Base-by-base conservation (phyloP, 495 filamentous ascomycete species). In the Sphaerosporella brunnea region DNA sequence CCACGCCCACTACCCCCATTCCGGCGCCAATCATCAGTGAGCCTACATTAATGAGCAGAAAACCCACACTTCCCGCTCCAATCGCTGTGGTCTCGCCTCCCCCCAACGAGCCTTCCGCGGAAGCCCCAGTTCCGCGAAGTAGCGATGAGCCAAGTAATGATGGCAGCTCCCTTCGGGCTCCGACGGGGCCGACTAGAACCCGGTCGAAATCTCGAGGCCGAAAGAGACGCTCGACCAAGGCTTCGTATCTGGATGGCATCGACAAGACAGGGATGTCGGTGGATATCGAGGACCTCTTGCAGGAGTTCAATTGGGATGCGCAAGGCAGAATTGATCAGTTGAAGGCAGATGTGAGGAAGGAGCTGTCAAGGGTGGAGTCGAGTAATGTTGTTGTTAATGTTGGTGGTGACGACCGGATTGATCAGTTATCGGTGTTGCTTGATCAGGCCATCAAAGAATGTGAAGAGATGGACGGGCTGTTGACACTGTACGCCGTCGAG, bases 401-500 rank as follows among this genome's bases (percentile, higher is more conserved):
- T 43, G 82, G 88, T 56, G 84, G 90, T 54, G 90, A 95, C 57
- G 84, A 88, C 48, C 74, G 86, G 50, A 77, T 93, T 2, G 79
- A 81, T 25, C 77, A 77, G 41, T 77, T 97, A 47, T 84, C 84
- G 45, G 73, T 68, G 48, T 72, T 93, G 44, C 79, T 97, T 30
- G 88, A 96, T 59, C 74, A 77, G 48, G 82, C 84, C 4, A 84
- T 96, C 52, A 73, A 79, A 23, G 90, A 97, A 64, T 95, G 90
- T 54, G 90, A 97, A 45, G 87, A 95, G 64, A 69, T 97, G 30
- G 90, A 97, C 58, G 85, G 88, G 47, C 66, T 96, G 36, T 65
- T 97, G 37, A 96, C 87, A 1, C 66, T 97, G 23, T 97, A 97
- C 64, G 80, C 80, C 32, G 90, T 94, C 5, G 90, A 97, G 65